Conservation (phyloP, 805 yeast species). For the Starmerella geochares region DNA sequence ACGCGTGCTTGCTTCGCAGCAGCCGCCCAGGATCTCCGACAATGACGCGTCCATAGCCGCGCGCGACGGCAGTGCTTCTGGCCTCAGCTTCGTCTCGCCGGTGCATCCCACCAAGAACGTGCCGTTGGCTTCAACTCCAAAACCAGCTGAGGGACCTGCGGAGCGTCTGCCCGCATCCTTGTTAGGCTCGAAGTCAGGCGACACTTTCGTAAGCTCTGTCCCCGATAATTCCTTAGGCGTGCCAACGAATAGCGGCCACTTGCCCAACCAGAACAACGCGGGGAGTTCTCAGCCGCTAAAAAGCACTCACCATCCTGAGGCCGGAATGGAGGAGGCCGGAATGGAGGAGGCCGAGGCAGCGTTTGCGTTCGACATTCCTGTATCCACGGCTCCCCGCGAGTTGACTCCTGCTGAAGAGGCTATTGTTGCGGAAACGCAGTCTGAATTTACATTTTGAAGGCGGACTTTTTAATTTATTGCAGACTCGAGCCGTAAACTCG, state of each 20-base stretch:
- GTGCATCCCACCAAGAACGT: not conserved
- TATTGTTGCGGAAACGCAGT: constrained; percentile 11
- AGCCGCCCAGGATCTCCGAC: not conserved
- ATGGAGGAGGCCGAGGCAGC: not conserved
- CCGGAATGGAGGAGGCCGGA: no score
- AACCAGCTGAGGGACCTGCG: not conserved
- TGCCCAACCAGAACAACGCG: no score
- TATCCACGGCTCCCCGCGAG: constrained; percentile 7
- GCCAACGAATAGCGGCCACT: no score
- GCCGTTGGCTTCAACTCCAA: not conserved
- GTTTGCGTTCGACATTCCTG: constrained; percentile 13
- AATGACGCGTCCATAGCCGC: not conserved
- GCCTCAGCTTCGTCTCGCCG: not conserved
- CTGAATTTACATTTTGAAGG: constrained; percentile 13
- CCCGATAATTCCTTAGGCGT: no score
- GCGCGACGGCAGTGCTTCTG: not conserved
- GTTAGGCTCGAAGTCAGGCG: not conserved
- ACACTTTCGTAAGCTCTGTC: no score
- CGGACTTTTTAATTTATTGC: not conserved
- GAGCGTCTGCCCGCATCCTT: not conserved
- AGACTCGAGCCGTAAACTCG: not conserved
- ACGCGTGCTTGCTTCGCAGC: not conserved
- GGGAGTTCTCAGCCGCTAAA: no score
- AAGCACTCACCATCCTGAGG: no score
- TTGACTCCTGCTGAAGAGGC: constrained; percentile 19